Base-by-base conservation (phyloP, 345 rosid genomes). In the Turnera subulata region DNA sequence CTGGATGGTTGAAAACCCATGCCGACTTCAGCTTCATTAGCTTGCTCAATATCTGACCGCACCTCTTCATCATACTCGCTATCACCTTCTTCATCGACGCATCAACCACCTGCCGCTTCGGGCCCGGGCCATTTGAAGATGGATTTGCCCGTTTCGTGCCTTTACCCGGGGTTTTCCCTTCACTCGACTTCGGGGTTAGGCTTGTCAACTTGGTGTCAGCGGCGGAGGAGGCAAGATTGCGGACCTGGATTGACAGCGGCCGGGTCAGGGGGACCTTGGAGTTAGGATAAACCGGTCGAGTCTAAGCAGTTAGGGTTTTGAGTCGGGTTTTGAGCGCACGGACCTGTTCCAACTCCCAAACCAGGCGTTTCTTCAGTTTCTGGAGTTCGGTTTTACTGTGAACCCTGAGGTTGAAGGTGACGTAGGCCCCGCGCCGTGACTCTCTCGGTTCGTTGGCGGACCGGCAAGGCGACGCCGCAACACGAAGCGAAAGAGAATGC, bases 311-410 rank as follows among this genome's bases (percentile, higher is more conserved):
- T 3, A 58, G n/a, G 18, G 58, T 18, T 39, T 73, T 74, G 21
- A 76, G 49, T 26, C 80, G 73, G 46, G 48, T 32, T 46, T 65
- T 43, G 3, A 79, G 59, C 26, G 25, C 24, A 21, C 78, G 78
- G 7, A 79, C 73, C 69, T 73, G 76, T 20, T 70, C 66, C 1
- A 79, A 78, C 59, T 76, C 83, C 13, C 60, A 63, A 22, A 73
- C 12, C 22, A 76, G 23, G 12, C 83, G 76, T 50, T 55, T 58
- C 66, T 73, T 76, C 55, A 79, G 71, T 19, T 73, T 66, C 70
- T 55, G 61, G 18, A 73, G 72, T 57, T 79, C 74, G 43, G 32
- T 37, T 40, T 55, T 69, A 49, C 76, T 56, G 64, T 14, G 70
- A 0, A 66, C 62, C 1, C 52, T 59, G 35, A 73, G 66, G 24